Evolutionary conservation across 192 early-diverging fungal species (phyloP).

Genomic region (Backusella luteola): DNA sequence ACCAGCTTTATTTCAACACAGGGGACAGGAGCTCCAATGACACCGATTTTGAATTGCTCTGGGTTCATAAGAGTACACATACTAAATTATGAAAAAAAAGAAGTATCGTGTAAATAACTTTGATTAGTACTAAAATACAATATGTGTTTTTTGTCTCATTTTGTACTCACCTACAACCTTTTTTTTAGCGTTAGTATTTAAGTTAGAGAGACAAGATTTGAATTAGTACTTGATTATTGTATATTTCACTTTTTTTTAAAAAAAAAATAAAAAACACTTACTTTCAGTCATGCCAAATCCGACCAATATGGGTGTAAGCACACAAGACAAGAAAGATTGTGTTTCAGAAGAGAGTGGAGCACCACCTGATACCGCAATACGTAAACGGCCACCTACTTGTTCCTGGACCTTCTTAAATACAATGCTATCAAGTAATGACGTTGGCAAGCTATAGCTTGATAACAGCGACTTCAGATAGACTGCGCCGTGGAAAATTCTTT

Average conservation of each 20-base stretch:
- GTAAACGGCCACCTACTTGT: slow-evolving; percentile 82
- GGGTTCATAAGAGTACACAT: slow-evolving; percentile 70
- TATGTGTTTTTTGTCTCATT: neutral
- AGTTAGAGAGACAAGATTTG: neutral
- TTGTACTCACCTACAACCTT: neutral
- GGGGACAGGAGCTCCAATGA: slow-evolving; percentile 75
- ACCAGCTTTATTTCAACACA: slow-evolving; percentile 81
- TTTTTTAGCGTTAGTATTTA: neutral
- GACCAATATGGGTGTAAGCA: slow-evolving; percentile 75
- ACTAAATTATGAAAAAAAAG: neutral
- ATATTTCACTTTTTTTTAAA: neutral
- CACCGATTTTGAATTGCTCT: slow-evolving; percentile 52
- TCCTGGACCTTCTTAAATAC: slow-evolving; percentile 83
- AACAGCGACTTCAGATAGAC: slow-evolving; percentile 66
- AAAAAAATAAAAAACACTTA: neutral
- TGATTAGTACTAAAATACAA: neutral
- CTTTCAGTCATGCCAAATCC: slow-evolving; percentile 77
- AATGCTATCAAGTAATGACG: slow-evolving; percentile 65
- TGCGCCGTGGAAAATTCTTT: slow-evolving; percentile 73
- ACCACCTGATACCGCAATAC: slow-evolving; percentile 81
- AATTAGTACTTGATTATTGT: neutral
- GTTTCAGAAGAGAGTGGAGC: slow-evolving; percentile 85
- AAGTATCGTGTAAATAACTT: neutral
- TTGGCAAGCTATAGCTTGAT: slow-evolving; percentile 59
- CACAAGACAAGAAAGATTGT: slow-evolving; percentile 77